These are phyloP conservation scores for Fusarium torulosum DNA, from an alignment of 2,329 filamentous ascomycete species.

Conservation along the genomic window DNA sequence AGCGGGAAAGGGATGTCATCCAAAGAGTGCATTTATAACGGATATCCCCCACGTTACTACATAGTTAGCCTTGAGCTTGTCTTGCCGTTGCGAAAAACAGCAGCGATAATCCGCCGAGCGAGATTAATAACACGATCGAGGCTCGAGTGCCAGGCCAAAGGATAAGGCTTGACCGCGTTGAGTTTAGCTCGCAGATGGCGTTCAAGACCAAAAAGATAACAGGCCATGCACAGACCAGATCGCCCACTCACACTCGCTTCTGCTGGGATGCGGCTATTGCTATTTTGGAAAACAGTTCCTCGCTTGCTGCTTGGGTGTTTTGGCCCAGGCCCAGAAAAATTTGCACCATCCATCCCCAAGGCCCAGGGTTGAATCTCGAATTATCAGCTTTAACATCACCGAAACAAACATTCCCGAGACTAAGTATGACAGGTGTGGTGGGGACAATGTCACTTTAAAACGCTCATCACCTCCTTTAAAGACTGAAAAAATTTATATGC, in stretches of 20 bases:
- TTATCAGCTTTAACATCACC: conserved; percentile 1
- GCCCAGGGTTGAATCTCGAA: no score
- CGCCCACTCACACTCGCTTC: conserved; percentile 34
- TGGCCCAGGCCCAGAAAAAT: conserved; percentile 17
- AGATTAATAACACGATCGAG: conserved; percentile 23
- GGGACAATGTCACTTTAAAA: conserved; percentile 13
- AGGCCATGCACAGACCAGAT: conserved; percentile 36
- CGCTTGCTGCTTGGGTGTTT: conserved; percentile 13
- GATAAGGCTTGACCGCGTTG: conserved; percentile 19
- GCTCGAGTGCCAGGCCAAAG: background rate
- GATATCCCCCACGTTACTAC: conserved; percentile 6
- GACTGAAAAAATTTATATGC: conserved; percentile 12
- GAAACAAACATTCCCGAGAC: background rate
- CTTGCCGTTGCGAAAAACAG: background rate
- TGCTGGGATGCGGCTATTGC: background rate
- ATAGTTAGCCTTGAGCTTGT: conserved; percentile 12
- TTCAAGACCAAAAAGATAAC: conserved; percentile 34
- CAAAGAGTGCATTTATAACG: background rate
- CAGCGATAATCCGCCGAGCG: conserved; percentile 1
- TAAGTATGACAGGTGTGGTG: conserved; percentile 20
- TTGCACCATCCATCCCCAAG: conserved; percentile 7
- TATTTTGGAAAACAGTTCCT: conserved; percentile 21
- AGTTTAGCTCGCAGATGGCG: conserved; percentile 12
- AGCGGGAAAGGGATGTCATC: conserved; percentile 4
- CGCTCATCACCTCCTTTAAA: conserved; percentile 1